Evolutionary conservation across 768 basidiomycete genomes (phyloP).

Genomic region (Sutorius australiensis): DNA sequence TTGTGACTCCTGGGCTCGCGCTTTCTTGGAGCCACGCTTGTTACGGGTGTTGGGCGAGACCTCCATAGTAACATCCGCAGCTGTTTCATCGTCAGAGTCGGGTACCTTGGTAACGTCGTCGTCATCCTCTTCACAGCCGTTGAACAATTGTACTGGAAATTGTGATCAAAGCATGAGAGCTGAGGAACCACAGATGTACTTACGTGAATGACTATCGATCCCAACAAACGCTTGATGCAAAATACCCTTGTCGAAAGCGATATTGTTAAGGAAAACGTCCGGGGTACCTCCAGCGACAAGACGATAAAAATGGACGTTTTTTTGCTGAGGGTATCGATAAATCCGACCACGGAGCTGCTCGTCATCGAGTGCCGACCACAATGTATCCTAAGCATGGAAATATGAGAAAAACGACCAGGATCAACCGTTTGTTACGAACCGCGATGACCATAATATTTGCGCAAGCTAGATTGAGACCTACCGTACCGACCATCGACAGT

Average conservation of each 20-base stretch:
- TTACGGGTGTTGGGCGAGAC: too few species aligned
- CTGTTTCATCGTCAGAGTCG: too few species aligned
- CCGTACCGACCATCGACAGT: not conserved
- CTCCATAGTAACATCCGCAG: too few species aligned
- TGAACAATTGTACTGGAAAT: too few species aligned
- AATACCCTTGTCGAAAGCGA: constrained; percentile 16
- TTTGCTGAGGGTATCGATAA: constrained; percentile 12
- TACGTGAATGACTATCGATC: too few species aligned
- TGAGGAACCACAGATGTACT: too few species aligned
- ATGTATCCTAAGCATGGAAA: not conserved
- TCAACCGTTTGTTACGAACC: not conserved
- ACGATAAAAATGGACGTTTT: constrained; percentile 20
- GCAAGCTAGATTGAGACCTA: not conserved
- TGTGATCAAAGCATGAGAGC: too few species aligned
- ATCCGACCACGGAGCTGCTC: constrained; percentile 18
- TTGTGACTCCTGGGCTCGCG: too few species aligned
- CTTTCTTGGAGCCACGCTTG: too few species aligned
- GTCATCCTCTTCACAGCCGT: too few species aligned
- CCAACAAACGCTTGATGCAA: constrained; percentile 2
- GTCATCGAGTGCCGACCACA: constrained; percentile 13
- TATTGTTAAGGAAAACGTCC: constrained; percentile 23
- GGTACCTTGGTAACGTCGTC: too few species aligned
- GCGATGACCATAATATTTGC: not conserved
- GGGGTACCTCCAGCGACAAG: constrained; percentile 10
- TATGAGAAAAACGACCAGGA: too few species aligned